Conservation (phyloP, 2,329 filamentous ascomycete species). For the Fusarium sp. region DNA sequence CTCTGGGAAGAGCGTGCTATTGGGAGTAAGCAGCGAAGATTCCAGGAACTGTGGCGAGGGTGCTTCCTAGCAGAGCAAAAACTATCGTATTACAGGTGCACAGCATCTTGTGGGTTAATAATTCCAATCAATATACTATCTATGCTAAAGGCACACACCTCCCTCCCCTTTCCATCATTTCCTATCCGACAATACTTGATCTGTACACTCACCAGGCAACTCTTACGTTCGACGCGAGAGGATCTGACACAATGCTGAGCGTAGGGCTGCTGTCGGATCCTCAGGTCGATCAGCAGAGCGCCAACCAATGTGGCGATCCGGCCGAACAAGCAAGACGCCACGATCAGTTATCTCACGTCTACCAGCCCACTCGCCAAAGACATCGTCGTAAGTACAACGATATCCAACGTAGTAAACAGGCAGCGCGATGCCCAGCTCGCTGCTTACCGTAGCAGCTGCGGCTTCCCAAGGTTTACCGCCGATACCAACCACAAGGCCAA, state of each 20-base stretch:
- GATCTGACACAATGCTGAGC: constrained; percentile 8
- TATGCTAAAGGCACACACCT: neutral
- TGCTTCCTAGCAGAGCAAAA: neutral
- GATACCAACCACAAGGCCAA: constrained; percentile 61
- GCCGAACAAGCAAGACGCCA: constrained; percentile 65
- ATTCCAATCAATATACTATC: neutral
- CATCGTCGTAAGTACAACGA: constrained; percentile 65
- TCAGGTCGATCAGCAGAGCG: constrained; percentile 39
- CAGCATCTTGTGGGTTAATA: neutral
- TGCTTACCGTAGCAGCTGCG: constrained; percentile 54
- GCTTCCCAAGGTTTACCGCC: constrained; percentile 62
- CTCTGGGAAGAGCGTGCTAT: constrained; percentile 80
- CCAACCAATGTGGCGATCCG: constrained; percentile 67
- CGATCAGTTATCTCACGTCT: constrained; percentile 63
- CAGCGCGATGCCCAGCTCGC: constrained; percentile 56
- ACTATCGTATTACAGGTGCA: neutral
- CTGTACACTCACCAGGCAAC: neutral
- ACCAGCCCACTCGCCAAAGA: constrained; percentile 66
- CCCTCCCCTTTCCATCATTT: neutral
- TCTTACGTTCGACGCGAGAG: neutral
- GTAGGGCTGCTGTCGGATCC: constrained; percentile 8
- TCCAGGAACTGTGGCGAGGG: constrained; percentile 62
- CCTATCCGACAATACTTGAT: neutral
- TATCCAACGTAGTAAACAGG: constrained; percentile 62
- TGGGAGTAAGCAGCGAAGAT: constrained; percentile 93